Conservation (phyloP, 106 monocot species). For the Xerophyta viscosa region DNA sequence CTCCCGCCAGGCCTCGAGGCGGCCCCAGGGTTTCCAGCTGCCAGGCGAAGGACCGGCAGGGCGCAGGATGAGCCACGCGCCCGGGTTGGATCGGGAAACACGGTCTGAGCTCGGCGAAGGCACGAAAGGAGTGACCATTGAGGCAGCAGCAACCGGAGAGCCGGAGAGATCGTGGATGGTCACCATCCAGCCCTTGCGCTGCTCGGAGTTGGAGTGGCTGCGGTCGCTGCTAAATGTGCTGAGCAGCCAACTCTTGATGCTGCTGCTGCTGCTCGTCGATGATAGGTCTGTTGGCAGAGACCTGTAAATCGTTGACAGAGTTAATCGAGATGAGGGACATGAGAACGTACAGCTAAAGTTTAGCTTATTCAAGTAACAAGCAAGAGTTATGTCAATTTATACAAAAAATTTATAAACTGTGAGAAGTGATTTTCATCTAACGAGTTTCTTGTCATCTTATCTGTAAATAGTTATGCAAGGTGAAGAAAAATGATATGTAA, state of each 20-base stretch:
- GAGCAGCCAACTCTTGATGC: conserved; percentile 13
- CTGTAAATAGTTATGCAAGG: too few species aligned
- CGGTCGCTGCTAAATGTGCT: conserved; percentile 12
- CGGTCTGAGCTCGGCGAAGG: conserved; percentile 69
- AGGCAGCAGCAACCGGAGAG: conserved; percentile 71
- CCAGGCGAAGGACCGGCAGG: conserved; percentile 16
- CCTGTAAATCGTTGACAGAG: conserved; percentile 3
- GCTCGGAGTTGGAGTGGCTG: conserved; percentile 11
- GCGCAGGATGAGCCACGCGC: conserved; percentile 81
- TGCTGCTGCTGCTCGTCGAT: conserved; percentile 7
- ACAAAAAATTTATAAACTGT: too few species aligned
- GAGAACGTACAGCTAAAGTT: too few species aligned
- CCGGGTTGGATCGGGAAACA: conserved; percentile 74
- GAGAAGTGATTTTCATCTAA: too few species aligned
- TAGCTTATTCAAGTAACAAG: too few species aligned
- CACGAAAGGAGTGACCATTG: conserved; percentile 87
- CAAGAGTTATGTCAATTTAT: too few species aligned
- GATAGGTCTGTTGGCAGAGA: conserved; percentile 15
- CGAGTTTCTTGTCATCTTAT: too few species aligned
- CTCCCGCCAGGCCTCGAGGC: conserved; percentile 86
- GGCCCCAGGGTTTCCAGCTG: conserved; percentile 74
- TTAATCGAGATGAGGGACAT: too few species aligned
- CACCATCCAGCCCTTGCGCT: conserved; percentile 89
- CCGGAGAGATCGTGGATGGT: conserved; percentile 93
- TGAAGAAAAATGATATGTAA: too few species aligned